Evolutionary conservation across 2,329 filamentous ascomycete species (phyloP).

Genomic region (Cercospora canescens): DNA sequence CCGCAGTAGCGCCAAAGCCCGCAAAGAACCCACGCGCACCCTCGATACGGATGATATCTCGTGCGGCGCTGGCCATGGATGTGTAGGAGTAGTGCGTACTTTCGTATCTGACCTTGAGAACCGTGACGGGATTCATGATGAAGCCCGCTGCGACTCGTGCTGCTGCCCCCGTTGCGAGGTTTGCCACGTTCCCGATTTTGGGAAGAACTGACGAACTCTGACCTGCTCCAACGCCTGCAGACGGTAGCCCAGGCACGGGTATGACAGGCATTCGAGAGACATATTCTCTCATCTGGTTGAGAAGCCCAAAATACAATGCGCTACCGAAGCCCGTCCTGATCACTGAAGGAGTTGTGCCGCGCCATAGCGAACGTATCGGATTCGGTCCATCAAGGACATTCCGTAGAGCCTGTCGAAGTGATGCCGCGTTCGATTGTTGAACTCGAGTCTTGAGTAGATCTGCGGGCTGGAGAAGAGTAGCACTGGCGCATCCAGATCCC

Average conservation of each 20-base stretch:
- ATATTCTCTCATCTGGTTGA: constrained; percentile 63
- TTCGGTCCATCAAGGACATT: constrained; percentile 66
- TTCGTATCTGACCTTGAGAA: constrained; percentile 96
- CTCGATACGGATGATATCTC: constrained; percentile 71
- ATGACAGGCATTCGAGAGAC: constrained; percentile 30
- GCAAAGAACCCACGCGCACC: constrained; percentile 85
- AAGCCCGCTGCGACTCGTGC: constrained; percentile 87
- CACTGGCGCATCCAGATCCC: constrained; percentile 81
- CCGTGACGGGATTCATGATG: constrained; percentile 90
- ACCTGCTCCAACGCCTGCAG: constrained; percentile 5
- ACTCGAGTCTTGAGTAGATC: constrained; percentile 96
- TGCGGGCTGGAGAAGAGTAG: constrained; percentile 88
- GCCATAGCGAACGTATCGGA: constrained; percentile 78
- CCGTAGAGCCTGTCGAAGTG: constrained; percentile 68
- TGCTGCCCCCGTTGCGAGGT: constrained; percentile 79
- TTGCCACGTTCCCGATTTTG: constrained; percentile 78
- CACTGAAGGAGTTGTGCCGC: constrained; percentile 89
- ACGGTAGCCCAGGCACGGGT: constrained; percentile 8
- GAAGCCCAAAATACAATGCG: constrained; percentile 87
- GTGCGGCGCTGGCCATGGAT: constrained; percentile 70
- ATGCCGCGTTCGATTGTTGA: constrained; percentile 72
- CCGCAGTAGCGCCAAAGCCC: constrained; percentile 89
- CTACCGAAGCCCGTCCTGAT: constrained; percentile 90
- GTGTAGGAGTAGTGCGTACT: constrained; percentile 81
- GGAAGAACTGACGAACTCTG: constrained; percentile 69